These are phyloP conservation scores for Globisporangium uncinulatum DNA, from an alignment of 352 stramenopile species.

Conservation along the genomic window DNA sequence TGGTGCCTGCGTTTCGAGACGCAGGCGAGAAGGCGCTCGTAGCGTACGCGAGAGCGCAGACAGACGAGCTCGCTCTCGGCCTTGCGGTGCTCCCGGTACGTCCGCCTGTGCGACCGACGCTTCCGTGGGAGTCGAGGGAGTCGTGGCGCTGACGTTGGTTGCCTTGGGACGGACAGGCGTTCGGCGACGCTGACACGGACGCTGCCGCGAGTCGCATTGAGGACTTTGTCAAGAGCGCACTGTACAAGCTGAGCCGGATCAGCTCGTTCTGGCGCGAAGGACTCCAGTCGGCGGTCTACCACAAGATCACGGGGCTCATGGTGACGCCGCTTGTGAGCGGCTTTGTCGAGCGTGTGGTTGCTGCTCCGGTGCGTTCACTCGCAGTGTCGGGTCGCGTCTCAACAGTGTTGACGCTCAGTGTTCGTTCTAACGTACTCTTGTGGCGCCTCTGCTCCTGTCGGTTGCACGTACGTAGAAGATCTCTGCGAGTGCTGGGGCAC, in stretches of 20 bases:
- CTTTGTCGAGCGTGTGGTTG: slow-evolving; percentile 49
- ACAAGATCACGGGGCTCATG: slow-evolving; percentile 41
- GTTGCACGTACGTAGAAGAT: slow-evolving; percentile 32
- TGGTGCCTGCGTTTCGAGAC: slow-evolving; percentile 65
- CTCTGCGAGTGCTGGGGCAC: slow-evolving; percentile 29
- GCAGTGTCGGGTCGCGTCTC: background rate
- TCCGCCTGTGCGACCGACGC: background rate
- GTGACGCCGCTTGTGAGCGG: slow-evolving; percentile 49
- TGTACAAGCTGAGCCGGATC: slow-evolving; percentile 68
- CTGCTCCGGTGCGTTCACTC: slow-evolving; percentile 28
- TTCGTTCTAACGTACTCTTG: background rate
- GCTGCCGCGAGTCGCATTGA: slow-evolving; percentile 33
- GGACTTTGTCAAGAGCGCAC: slow-evolving; percentile 39
- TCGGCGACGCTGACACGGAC: slow-evolving; percentile 35
- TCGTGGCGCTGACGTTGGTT: too few relatives aligned
- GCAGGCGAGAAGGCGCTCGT: slow-evolving; percentile 49
- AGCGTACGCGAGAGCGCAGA: slow-evolving; percentile 31
- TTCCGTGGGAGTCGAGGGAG: too few relatives aligned
- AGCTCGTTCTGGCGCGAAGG: slow-evolving; percentile 62
- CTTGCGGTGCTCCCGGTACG: slow-evolving; percentile 42
- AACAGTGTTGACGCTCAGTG: background rate
- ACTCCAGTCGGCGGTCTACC: slow-evolving; percentile 43
- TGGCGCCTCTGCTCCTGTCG: background rate
- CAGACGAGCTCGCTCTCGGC: slow-evolving; percentile 35
- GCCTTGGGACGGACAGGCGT: slow-evolving; percentile 16